Percentiles rank a stretch among this genome's conserved stretches.
These are phyloP conservation scores for Arthonia radiata DNA, from an alignment of 495 filamentous ascomycete genomes.

Conservation along the genomic window DNA sequence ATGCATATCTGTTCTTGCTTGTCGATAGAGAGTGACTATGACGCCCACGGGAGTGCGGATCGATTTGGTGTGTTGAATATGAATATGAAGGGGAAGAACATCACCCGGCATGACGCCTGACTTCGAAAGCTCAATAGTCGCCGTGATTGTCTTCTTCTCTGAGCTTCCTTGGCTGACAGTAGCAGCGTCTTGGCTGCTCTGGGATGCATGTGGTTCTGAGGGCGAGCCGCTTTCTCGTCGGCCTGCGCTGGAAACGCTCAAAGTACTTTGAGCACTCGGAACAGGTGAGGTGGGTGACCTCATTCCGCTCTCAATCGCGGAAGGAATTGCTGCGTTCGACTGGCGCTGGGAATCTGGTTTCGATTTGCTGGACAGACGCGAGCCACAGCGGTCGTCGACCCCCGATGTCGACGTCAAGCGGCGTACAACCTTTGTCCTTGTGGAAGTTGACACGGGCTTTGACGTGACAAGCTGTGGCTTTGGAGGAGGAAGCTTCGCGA, in stretches of 20 bases:
- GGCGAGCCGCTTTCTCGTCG: conserved; percentile 9
- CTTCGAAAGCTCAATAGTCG: conserved; percentile 60
- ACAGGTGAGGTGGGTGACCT: conserved; percentile 6
- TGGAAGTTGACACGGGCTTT: conserved; percentile 38
- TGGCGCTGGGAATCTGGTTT: too few relatives aligned
- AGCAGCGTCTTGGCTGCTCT: conserved; percentile 19
- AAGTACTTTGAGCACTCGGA: conserved; percentile 5
- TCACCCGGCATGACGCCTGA: conserved; percentile 76
- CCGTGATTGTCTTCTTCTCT: conserved; percentile 38
- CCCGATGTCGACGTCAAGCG: too few relatives aligned
- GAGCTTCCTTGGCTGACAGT: neutral
- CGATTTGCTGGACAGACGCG: too few relatives aligned
- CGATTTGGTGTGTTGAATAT: conserved; percentile 60
- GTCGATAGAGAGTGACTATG: conserved; percentile 76
- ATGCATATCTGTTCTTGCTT: conserved; percentile 74
- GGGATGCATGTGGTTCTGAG: conserved; percentile 12
- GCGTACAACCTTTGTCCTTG: too few relatives aligned
- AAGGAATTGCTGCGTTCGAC: too few relatives aligned
- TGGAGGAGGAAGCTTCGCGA: conserved; percentile 25
- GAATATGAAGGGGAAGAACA: conserved; percentile 50
- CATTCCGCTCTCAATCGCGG: too few relatives aligned
- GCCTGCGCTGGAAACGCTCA: conserved; percentile 5
- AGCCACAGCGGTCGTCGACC: too few relatives aligned
- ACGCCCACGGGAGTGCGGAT: conserved; percentile 79
- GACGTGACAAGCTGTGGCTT: conserved; percentile 54